Conservation (phyloP, 2,329 filamentous ascomycete genomes). For the Ceratocystiopsis minuta region DNA sequence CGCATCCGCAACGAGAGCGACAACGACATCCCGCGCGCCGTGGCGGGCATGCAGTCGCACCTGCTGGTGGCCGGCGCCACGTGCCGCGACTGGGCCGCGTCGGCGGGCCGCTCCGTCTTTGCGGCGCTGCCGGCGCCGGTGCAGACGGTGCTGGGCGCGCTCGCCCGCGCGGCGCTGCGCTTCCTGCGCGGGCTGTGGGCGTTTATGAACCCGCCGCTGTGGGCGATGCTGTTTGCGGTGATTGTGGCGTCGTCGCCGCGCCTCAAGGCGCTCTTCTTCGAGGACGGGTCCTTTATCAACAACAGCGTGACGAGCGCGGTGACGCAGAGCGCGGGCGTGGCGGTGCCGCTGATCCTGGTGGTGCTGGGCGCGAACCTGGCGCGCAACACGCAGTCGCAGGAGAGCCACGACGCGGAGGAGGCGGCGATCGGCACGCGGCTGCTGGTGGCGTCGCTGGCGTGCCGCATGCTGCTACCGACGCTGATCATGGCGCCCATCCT, state of each 20-base stretch:
- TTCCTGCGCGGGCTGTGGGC: conserved; percentile 56
- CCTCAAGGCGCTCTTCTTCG: conserved; percentile 75
- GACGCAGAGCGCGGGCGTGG: conserved; percentile 69
- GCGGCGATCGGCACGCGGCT: conserved; percentile 51
- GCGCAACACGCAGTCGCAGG: conserved; percentile 64
- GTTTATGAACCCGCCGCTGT: conserved; percentile 96
- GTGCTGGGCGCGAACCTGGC: conserved; percentile 90
- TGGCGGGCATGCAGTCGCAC: conserved; percentile 23
- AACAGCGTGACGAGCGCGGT: conserved; percentile 87
- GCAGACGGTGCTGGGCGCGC: conserved; percentile 17
- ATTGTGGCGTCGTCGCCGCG: conserved; percentile 73
- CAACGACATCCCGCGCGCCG: conserved; percentile 20
- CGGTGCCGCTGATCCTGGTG: conserved; percentile 86
- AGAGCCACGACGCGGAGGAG: conserved; percentile 52
- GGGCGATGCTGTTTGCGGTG: conserved; percentile 89
- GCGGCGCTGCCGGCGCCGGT: conserved; percentile 23
- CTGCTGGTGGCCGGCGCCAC: conserved; percentile 14
- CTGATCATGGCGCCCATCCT: conserved; percentile 82
- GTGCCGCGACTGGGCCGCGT: conserved; percentile 2
- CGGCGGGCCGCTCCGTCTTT: conserved; percentile 13
- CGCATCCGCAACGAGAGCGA: conserved; percentile 29
- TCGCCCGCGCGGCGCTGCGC: conserved; percentile 21
- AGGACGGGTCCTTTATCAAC: conserved; percentile 71
- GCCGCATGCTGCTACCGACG: conserved; percentile 83
- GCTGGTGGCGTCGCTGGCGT: conserved; percentile 67